Base-by-base conservation (phyloP, 2,329 filamentous ascomycete genomes). In the Sclerotinia glacialis region DNA sequence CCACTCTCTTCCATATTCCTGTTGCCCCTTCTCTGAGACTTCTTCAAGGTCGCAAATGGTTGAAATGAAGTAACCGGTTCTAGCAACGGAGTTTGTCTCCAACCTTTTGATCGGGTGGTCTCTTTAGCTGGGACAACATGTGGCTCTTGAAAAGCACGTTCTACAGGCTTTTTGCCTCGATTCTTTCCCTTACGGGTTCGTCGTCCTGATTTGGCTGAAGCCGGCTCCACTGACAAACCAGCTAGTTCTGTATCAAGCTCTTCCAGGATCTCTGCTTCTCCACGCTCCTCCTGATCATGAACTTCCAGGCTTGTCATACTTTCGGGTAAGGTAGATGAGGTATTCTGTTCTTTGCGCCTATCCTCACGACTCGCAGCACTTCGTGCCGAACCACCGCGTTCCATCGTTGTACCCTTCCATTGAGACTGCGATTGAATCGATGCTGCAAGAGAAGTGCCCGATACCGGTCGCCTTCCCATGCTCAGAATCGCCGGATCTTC, bases 21-120 rank as follows among this genome's bases (percentile, higher is more conserved):
- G 79, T 81, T 55, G 7, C 67, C 55, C 76, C 78, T 71, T 78
- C 81, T 66, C 77, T 80, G 82, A 72, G 80, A 78, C 77, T 77
- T 89, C 80, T 84, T 92, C 1, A 89, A 76, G 0, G 83, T 83
- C 53, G 82, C 79, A 72, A 85, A 89, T 0, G 86, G 86, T 73
- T 89, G 86, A 68, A 89, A 89, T 0, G 85, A 85, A 3, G 84
- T 78, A 9, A 82, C 86, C 66, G 83, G 86, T 74, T 89, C 85
- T 23, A 89, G 81, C 66, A 90, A 81, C 0, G 87, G 87, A 50
- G 87, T 89, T 72, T 87, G 84, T 68, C 87, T 83, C 87, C 87
- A 90, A 34, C 87, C 87, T 73, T 87, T 88, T 66, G 83, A 85
- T 74, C 83, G 83, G 34, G 77, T 78, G 12, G 76, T 78, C 58